Evolutionary conservation across 139 green algal species (phyloP).

Genomic region (Dunaliella sp.): DNA sequence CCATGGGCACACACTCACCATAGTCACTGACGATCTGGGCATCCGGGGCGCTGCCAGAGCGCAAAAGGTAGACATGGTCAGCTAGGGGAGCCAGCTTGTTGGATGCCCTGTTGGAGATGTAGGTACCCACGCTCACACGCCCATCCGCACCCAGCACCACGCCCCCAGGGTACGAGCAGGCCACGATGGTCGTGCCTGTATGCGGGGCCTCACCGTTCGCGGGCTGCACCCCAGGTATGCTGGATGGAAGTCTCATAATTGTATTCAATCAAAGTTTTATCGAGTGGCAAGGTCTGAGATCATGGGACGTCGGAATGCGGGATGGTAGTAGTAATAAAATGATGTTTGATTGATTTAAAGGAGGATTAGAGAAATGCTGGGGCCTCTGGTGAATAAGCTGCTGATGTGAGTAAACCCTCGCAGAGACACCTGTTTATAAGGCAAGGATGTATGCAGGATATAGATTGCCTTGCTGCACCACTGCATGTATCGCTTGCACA

Average conservation of each 20-base stretch:
- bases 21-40: slow-evolving; percentile 86
- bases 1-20: slow-evolving; percentile 63
- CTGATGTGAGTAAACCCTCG: not conserved
- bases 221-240: not conserved
- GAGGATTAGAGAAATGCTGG: too few species aligned
- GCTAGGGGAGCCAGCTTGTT: slow-evolving; percentile 92
- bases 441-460: too few species aligned
- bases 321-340: too few species aligned
- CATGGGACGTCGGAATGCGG: too few species aligned
- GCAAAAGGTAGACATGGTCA: slow-evolving; percentile 77
- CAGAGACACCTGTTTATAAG: too few species aligned
- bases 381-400: not conserved
- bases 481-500: not conserved
- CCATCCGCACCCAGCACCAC: slow-evolving; percentile 92
- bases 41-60: slow-evolving; percentile 86
- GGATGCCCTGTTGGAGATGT: slow-evolving; percentile 90
- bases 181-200: slow-evolving; percentile 92
- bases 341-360: too few species aligned
- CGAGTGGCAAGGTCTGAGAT: too few species aligned
- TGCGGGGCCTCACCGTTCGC: slow-evolving; percentile 28
- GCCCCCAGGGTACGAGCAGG: slow-evolving; percentile 79
- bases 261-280: too few species aligned
- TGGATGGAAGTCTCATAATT: not conserved
- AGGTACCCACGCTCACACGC: slow-evolving; percentile 83
- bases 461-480: too few species aligned